These are phyloP conservation scores for Rhodotorula mucilaginosa DNA, from an alignment of 1,284 basidiomycete species.

Conservation along the genomic window DNA sequence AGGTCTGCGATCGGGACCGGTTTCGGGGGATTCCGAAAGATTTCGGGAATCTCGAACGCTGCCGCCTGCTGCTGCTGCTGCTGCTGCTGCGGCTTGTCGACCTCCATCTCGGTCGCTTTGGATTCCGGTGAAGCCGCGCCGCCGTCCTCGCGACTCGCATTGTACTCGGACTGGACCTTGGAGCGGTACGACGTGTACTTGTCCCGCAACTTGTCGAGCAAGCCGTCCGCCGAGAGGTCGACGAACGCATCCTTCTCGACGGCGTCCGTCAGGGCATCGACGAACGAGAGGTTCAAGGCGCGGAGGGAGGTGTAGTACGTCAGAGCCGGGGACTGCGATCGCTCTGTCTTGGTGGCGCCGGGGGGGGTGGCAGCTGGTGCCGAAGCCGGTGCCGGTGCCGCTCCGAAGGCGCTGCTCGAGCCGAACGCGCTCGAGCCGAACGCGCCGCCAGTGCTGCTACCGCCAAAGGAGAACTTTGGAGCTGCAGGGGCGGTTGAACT, in stretches of 20 bases:
- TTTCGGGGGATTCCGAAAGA: slow-evolving; percentile 17
- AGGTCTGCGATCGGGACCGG: slow-evolving; percentile 17
- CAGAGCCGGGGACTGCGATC: slow-evolving; percentile 45
- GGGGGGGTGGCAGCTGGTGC: slow-evolving; percentile 20
- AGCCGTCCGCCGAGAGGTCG: slow-evolving; percentile 57
- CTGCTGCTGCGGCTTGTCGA: slow-evolving; percentile 6
- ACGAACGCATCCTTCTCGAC: slow-evolving; percentile 71
- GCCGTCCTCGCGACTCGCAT: not conserved
- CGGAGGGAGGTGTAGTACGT: slow-evolving; percentile 72
- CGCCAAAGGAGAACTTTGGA: slow-evolving; percentile 4
- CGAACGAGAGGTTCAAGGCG: slow-evolving; percentile 72
- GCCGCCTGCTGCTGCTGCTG: not conserved
- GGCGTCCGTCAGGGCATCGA: slow-evolving; percentile 62
- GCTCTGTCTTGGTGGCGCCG: slow-evolving; percentile 12
- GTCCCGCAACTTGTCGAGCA: slow-evolving; percentile 53
- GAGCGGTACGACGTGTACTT: slow-evolving; percentile 64
- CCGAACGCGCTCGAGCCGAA: not conserved
- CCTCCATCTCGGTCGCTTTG: slow-evolving; percentile 6
- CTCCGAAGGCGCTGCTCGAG: too few relatives aligned
- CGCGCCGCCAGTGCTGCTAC: slow-evolving; percentile 20
- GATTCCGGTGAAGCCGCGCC: not conserved
- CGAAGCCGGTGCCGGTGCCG: slow-evolving; percentile 1
- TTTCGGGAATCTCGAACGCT: slow-evolving; percentile 7
- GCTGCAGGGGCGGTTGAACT: slow-evolving; percentile 23
- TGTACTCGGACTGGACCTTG: slow-evolving; percentile 56